Conservation (phyloP, 345 rosid species). For the Dimocarpus longan region DNA sequence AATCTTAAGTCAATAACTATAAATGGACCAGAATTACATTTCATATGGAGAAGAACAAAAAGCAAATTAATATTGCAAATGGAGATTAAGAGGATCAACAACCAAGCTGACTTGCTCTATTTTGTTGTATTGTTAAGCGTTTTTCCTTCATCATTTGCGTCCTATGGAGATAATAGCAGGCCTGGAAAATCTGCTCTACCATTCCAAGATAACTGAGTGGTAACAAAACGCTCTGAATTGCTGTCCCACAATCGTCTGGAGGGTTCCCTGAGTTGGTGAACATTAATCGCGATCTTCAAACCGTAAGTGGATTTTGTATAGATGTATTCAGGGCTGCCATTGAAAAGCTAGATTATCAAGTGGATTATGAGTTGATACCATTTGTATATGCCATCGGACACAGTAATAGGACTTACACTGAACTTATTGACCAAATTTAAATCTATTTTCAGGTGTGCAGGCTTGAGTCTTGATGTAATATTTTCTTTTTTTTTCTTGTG, state of each 20-base stretch:
- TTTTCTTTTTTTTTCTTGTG: too few species aligned
- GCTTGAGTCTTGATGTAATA: too few species aligned
- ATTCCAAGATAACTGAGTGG: background rate
- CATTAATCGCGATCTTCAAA: background rate
- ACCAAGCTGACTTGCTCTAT: too few species aligned
- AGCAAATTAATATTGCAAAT: too few species aligned
- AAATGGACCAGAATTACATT: too few species aligned
- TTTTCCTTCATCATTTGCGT: too few species aligned
- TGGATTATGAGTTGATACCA: background rate
- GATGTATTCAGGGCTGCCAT: background rate
- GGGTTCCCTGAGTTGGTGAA: background rate
- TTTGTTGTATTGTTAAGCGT: too few species aligned
- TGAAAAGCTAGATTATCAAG: background rate
- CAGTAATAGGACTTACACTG: background rate
- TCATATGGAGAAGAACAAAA: too few species aligned
- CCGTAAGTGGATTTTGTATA: background rate
- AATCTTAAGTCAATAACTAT: too few species aligned
- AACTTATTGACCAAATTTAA: background rate
- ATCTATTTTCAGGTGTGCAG: background rate
- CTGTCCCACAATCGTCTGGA: background rate
- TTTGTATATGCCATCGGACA: background rate
- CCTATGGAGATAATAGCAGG: background rate
- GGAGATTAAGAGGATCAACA: too few species aligned
- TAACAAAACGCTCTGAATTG: background rate
- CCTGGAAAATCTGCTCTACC: background rate